Conservation (phyloP, 768 basidiomycete genomes). For the Russula sp. region DNA sequence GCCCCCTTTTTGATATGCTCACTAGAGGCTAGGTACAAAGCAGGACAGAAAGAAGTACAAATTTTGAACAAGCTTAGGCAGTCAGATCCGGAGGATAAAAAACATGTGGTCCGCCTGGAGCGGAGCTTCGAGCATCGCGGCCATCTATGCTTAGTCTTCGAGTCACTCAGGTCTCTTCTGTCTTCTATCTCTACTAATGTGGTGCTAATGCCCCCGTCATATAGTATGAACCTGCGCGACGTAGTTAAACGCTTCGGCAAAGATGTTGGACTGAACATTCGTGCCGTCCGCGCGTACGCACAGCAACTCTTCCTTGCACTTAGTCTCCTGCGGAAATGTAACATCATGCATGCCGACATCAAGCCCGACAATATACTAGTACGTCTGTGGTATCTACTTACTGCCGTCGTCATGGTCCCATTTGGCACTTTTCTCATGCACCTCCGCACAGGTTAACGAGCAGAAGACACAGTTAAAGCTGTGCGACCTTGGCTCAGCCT, state of each 20-base stretch:
- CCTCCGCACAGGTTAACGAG: constrained; percentile 74
- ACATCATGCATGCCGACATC: constrained; percentile 97
- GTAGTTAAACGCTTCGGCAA: constrained; percentile 98
- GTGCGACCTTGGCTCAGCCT: constrained; percentile 96
- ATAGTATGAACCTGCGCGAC: constrained; percentile 95
- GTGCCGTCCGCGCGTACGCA: constrained; percentile 97
- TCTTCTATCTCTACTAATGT: background rate
- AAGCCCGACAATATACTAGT: constrained; percentile 98
- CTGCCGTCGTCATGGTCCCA: background rate
- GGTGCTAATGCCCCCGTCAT: constrained; percentile 14
- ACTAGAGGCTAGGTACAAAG: constrained; percentile 70
- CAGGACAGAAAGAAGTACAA: constrained; percentile 87
- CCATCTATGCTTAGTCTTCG: constrained; percentile 94
- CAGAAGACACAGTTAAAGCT: constrained; percentile 90
- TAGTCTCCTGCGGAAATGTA: constrained; percentile 79
- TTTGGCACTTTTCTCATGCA: background rate
- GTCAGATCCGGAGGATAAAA: constrained; percentile 95
- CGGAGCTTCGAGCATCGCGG: constrained; percentile 96
- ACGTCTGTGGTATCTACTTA: constrained; percentile 34
- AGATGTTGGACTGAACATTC: constrained; percentile 93
- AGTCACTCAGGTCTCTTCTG: constrained; percentile 72
- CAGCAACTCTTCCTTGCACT: constrained; percentile 92
- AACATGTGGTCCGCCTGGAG: constrained; percentile 90
- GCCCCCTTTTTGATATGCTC: constrained; percentile 5
- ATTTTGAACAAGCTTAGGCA: constrained; percentile 84